These are phyloP conservation scores for Selenicereus undatus DNA, from an alignment of 148 eudicot species.

Conservation along the genomic window DNA sequence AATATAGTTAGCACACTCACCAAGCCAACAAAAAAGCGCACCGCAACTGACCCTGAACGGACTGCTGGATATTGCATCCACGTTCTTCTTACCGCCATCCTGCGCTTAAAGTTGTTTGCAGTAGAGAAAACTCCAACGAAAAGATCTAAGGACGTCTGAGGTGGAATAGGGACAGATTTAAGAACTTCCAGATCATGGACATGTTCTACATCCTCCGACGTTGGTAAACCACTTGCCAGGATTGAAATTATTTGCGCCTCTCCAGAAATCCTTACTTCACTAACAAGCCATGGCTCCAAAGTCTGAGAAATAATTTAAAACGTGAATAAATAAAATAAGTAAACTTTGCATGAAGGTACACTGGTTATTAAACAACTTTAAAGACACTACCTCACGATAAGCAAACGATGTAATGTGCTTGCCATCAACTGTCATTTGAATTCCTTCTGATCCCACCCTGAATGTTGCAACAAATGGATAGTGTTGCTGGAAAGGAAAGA, in stretches of 20 bases:
- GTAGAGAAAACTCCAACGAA: slow-evolving; percentile 92
- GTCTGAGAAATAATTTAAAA: slow-evolving; percentile 41
- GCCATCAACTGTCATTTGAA: slow-evolving; percentile 98
- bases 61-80: slow-evolving; percentile 97
- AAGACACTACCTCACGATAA: slow-evolving; percentile 68
- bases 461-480: slow-evolving; percentile 92
- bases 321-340: slow-evolving; percentile 4
- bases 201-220: slow-evolving; percentile 89
- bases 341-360: background rate
- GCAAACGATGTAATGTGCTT: slow-evolving; percentile 88
- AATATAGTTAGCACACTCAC: slow-evolving; percentile 39
- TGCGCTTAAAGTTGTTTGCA: slow-evolving; percentile 88
- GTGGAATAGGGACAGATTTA: slow-evolving; percentile 57
- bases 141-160: slow-evolving; percentile 47
- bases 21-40: slow-evolving; percentile 96
- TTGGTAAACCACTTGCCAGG: slow-evolving; percentile 85
- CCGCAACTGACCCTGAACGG: slow-evolving; percentile 77
- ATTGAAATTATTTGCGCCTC: slow-evolving; percentile 68
- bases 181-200: slow-evolving; percentile 76
- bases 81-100: slow-evolving; percentile 97
- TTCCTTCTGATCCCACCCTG: slow-evolving; percentile 84
- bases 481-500: slow-evolving; percentile 85
- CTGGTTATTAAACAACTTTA: background rate
- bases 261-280: slow-evolving; percentile 83
- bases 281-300: slow-evolving; percentile 95